phyloP scores from a whole-genome alignment of 78 protist species.

The Speleostelium caveatum region DNA sequence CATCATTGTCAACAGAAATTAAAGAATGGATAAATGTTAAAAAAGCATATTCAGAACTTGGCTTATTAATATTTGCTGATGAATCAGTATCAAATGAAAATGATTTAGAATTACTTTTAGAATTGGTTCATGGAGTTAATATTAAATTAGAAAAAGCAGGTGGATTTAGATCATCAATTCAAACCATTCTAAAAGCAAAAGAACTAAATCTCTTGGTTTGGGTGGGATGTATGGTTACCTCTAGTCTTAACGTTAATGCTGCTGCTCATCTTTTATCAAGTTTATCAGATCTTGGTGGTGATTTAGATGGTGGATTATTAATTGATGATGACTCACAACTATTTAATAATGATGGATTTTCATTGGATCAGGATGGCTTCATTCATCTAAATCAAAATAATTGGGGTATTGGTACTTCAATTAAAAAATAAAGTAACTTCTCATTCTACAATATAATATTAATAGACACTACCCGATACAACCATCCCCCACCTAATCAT shows the following conservation, averaged over 20 bases:
- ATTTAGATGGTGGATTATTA: slow-evolving; percentile 45
- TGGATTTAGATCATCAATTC: slow-evolving; percentile 42
- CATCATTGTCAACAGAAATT: no score
- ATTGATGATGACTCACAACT: slow-evolving; percentile 27
- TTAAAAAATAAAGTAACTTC: no score
- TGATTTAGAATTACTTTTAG: slow-evolving; percentile 1
- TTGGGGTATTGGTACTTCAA: slow-evolving; percentile 40
- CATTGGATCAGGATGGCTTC: slow-evolving; percentile 11
- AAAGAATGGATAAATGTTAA: slow-evolving; percentile 41
- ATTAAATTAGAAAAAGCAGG: slow-evolving; percentile 67
- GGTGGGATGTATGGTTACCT: slow-evolving; percentile 69
- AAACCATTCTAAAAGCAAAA: slow-evolving; percentile 35
- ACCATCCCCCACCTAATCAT: no score
- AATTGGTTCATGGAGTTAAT: slow-evolving; percentile 61
- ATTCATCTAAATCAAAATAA: slow-evolving; percentile 8
- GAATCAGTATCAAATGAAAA: slow-evolving; percentile 49
- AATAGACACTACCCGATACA: no score
- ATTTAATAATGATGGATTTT: slow-evolving; percentile 55
- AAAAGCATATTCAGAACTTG: slow-evolving; percentile 15
- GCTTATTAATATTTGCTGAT: slow-evolving; percentile 53
- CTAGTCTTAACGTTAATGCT: slow-evolving; percentile 25
- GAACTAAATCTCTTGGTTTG: slow-evolving; percentile 12
- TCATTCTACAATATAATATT: no score
- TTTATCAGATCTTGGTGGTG: slow-evolving; percentile 40
- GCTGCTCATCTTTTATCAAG: slow-evolving; percentile 39